Conservation (phyloP, 805 yeast species). For the Saturnispora besseyi region DNA sequence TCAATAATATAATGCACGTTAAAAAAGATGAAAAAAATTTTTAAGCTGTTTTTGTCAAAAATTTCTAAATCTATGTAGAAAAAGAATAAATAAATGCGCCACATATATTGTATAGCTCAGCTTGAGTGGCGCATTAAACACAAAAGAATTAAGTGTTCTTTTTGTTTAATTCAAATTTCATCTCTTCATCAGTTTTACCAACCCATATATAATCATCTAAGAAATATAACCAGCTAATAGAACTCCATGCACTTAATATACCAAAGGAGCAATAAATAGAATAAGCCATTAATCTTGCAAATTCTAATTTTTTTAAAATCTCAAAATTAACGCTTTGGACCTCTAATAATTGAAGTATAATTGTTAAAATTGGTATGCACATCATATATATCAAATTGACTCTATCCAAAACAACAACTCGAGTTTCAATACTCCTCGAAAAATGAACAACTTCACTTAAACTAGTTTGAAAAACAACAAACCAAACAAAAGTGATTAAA, state of each 20-base stretch:
- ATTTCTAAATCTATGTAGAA: too few relatives aligned
- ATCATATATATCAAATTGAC: slow-evolving; percentile 56
- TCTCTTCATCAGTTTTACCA: slow-evolving; percentile 15
- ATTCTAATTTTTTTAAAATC: slow-evolving; percentile 53
- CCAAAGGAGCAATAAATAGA: slow-evolving; percentile 87
- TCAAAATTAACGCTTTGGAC: slow-evolving; percentile 46
- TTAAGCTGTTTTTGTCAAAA: too few relatives aligned
- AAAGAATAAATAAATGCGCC: too few relatives aligned
- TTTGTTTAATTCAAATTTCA: neutral
- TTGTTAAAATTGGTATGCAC: slow-evolving; percentile 58
- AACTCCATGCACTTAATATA: slow-evolving; percentile 77
- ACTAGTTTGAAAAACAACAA: slow-evolving; percentile 63
- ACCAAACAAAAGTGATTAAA: slow-evolving; percentile 76
- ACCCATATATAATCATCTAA: slow-evolving; percentile 69
- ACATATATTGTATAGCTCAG: too few relatives aligned
- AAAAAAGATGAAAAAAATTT: too few relatives aligned
- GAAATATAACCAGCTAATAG: slow-evolving; percentile 81
- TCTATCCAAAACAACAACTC: slow-evolving; percentile 63
- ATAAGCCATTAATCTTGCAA: slow-evolving; percentile 68
- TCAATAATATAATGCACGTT: neutral
- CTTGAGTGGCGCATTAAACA: neutral
- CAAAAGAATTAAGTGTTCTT: neutral
- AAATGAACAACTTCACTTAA: slow-evolving; percentile 57
- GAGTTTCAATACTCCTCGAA: slow-evolving; percentile 31
- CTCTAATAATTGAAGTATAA: slow-evolving; percentile 36